A percentile compares a stretch with the other conserved stretches of the same genome.
Evolutionary conservation across 768 basidiomycete genomes (phyloP).

Genomic region (Amanita thiersii): DNA sequence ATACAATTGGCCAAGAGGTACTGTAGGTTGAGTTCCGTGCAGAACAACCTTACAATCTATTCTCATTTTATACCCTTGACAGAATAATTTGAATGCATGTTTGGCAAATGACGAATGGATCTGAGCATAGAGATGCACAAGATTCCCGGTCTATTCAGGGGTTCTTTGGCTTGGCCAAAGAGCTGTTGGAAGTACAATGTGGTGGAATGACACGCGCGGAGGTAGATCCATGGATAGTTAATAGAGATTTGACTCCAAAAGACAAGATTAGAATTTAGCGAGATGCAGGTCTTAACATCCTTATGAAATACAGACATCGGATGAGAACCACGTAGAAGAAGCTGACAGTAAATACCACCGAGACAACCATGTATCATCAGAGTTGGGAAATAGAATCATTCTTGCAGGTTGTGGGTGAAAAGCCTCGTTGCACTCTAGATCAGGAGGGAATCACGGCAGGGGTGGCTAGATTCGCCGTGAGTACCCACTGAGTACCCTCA

Average conservation of each 20-base stretch:
- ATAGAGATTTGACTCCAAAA: constrained; percentile 5
- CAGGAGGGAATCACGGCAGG: constrained; percentile 4
- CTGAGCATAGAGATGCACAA: not conserved
- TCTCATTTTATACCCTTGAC: not conserved
- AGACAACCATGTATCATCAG: constrained; percentile 14
- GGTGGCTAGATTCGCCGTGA: constrained; percentile 10
- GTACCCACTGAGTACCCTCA: constrained; percentile 3
- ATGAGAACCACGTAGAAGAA: constrained; percentile 22
- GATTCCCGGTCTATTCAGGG: constrained; percentile 2
- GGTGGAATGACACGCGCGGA: constrained; percentile 1
- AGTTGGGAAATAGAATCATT: constrained; percentile 13
- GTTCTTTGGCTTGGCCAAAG: constrained; percentile 1
- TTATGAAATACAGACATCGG: not conserved
- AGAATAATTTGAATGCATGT: not conserved
- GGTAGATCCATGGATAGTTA: not conserved
- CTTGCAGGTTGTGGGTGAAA: constrained; percentile 1
- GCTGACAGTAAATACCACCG: constrained; percentile 18
- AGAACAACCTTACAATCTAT: too few relatives aligned
- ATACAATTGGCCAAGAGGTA: too few relatives aligned
- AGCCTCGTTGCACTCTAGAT: constrained; percentile 15
- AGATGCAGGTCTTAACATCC: not conserved
- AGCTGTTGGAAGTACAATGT: not conserved
- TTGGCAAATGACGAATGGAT: not conserved
- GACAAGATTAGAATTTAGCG: constrained; percentile 5
- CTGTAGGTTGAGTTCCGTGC: too few relatives aligned